A percentile compares a stretch with the other conserved stretches of the same genome.
phyloP scores from a whole-genome alignment of 169 alveolate species.

The Perkinsus marinus region DNA sequence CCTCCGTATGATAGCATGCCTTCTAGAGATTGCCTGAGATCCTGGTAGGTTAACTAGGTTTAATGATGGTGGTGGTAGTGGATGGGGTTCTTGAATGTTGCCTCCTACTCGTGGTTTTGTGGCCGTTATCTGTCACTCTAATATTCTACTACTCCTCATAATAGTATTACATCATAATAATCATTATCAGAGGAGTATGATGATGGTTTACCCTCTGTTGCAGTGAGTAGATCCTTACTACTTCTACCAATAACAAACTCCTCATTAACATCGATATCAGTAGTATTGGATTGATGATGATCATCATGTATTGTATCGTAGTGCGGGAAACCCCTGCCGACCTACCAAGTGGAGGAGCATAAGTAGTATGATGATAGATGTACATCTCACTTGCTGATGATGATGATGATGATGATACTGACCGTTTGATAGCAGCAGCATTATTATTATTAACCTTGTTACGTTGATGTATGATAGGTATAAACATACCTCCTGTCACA shows the following conservation, averaged over 20 bases:
- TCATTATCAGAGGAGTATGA: too few species aligned
- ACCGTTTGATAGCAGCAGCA: too few species aligned
- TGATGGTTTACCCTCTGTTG: too few species aligned
- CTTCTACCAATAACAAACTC: neutral
- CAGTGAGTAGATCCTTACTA: neutral
- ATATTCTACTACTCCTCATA: too few species aligned
- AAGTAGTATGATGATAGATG: neutral
- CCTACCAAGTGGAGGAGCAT: neutral
- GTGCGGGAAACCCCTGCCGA: too few species aligned
- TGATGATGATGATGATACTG: too few species aligned
- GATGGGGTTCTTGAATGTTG: neutral
- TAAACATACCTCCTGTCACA: neutral
- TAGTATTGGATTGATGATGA: too few species aligned
- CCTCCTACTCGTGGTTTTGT: too few species aligned
- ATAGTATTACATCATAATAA: too few species aligned
- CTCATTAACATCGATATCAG: neutral
- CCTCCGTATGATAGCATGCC: neutral
- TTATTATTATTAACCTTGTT: neutral
- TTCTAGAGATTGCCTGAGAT: neutral
- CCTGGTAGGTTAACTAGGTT: neutral
- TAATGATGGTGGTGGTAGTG: neutral
- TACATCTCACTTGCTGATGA: too few species aligned
- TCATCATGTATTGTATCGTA: too few species aligned
- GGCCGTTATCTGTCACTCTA: too few species aligned
- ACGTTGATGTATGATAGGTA: neutral